A percentile compares a stretch with the other conserved stretches of the same genome.
These are phyloP conservation scores for Clathrospora elynae DNA, from an alignment of 2,329 filamentous ascomycete genomes.

Conservation along the genomic window DNA sequence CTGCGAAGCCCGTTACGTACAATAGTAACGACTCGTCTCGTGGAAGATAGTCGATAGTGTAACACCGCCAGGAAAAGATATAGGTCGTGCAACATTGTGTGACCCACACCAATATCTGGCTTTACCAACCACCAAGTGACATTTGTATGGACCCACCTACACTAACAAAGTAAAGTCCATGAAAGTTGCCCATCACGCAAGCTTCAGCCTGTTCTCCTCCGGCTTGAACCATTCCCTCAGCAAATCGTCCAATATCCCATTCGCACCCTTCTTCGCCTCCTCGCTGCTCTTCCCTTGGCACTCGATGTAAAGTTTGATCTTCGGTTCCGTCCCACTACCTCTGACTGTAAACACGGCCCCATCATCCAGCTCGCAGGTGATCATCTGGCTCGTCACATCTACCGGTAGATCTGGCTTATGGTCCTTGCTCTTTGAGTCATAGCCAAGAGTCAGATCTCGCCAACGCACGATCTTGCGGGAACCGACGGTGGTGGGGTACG, in stretches of 20 bases:
- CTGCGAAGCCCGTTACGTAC: constrained; percentile 4
- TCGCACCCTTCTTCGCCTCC: constrained; percentile 52
- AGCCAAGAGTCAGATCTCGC: constrained; percentile 66
- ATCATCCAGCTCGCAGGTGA: constrained; percentile 64
- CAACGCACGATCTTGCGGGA: constrained; percentile 60
- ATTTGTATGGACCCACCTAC: neutral
- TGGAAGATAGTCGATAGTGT: constrained; percentile 3
- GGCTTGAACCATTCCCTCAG: constrained; percentile 57
- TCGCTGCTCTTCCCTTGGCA: constrained; percentile 50
- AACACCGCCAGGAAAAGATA: constrained; percentile 2
- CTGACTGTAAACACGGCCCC: constrained; percentile 63
- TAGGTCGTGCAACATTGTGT: constrained; percentile 9
- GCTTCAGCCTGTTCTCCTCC: constrained; percentile 42
- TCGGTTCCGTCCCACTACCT: constrained; percentile 68
- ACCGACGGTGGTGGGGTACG: constrained; percentile 56
- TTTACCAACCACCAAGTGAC: too few species aligned
- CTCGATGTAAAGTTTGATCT: constrained; percentile 66
- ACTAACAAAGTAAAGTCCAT: too few species aligned
- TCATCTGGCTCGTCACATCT: constrained; percentile 65
- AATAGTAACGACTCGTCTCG: constrained; percentile 1
- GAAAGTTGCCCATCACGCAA: constrained; percentile 42
- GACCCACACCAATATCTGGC: too few species aligned
- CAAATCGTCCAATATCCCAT: constrained; percentile 54
- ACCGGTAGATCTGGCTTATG: constrained; percentile 61
- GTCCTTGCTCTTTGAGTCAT: constrained; percentile 61